Evolutionary conservation across 2,329 filamentous ascomycete species (phyloP).

Genomic region (Calonectria montana): DNA sequence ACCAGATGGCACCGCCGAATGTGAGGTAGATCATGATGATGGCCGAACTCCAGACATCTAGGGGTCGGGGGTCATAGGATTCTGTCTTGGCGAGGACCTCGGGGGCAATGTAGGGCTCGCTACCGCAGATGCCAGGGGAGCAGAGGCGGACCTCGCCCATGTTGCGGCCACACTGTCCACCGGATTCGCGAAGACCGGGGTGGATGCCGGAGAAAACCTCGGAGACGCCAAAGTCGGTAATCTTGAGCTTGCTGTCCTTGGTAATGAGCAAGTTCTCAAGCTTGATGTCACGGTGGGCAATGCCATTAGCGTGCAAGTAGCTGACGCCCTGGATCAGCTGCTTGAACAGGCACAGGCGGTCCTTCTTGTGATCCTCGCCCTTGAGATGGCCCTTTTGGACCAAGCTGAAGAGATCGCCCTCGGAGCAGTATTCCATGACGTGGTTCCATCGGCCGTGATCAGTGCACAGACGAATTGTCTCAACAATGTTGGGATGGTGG

Average conservation of each 20-base stretch:
- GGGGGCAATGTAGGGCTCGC: constrained; percentile 87
- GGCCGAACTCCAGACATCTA: constrained; percentile 89
- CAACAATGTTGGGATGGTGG: constrained; percentile 88
- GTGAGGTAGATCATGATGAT: constrained; percentile 85
- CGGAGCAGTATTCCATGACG: constrained; percentile 91
- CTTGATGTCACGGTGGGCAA: constrained; percentile 92
- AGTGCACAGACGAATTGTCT: constrained; percentile 80
- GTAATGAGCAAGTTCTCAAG: constrained; percentile 87
- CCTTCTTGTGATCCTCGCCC: constrained; percentile 70
- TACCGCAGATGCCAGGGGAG: constrained; percentile 84
- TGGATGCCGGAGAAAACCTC: constrained; percentile 87
- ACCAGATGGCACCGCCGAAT: constrained; percentile 80
- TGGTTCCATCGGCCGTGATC: constrained; percentile 85
- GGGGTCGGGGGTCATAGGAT: constrained; percentile 77
- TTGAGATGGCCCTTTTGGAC: constrained; percentile 78
- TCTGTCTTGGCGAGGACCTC: constrained; percentile 79
- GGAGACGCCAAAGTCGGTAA: constrained; percentile 91
- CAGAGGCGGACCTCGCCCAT: constrained; percentile 80
- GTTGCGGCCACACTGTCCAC: constrained; percentile 78
- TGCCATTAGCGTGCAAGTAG: constrained; percentile 85
- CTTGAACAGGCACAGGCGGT: constrained; percentile 89
- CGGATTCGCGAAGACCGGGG: constrained; percentile 78
- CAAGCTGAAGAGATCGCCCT: constrained; percentile 83
- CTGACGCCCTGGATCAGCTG: constrained; percentile 85
- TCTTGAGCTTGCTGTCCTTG: constrained; percentile 84